Evolutionary conservation across 106 monocot genomes (phyloP).

Genomic region (Posidonia australis): DNA sequence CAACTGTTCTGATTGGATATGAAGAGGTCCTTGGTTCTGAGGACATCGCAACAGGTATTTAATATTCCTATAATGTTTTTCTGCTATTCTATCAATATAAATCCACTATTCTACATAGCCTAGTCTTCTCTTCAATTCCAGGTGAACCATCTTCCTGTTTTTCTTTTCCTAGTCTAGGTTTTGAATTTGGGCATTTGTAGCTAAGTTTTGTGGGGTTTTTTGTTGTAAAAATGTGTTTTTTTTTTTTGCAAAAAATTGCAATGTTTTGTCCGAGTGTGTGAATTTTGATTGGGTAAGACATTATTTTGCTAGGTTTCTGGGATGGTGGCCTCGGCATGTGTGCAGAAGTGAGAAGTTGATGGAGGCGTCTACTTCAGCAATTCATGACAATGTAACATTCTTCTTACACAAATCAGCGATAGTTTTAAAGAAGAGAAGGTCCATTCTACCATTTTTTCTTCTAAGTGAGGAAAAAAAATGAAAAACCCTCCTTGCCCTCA

Average conservation of each 20-base stretch:
- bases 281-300: neutral
- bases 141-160: neutral
- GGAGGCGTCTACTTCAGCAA: neutral
- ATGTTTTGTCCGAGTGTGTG: neutral
- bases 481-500: no score
- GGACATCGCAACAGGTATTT: no score
- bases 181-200: no score
- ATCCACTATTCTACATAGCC: no score
- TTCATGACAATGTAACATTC: slow-evolving; percentile 1
- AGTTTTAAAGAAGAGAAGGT: no score
- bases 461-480: no score
- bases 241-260: neutral
- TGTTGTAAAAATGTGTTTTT: neutral
- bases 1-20: no score
- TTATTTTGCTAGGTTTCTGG: neutral
- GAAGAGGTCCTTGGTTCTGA: no score
- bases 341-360: neutral
- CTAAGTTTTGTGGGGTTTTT: neutral
- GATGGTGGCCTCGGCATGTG: neutral
- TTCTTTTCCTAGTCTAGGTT: no score
- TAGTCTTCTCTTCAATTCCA: neutral
- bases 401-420: neutral
- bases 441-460: no score
- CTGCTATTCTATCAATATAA: no score
- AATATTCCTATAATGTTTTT: no score